phyloP scores from a whole-genome alignment of 148 eudicot species.

The Heliosperma pusillum region DNA sequence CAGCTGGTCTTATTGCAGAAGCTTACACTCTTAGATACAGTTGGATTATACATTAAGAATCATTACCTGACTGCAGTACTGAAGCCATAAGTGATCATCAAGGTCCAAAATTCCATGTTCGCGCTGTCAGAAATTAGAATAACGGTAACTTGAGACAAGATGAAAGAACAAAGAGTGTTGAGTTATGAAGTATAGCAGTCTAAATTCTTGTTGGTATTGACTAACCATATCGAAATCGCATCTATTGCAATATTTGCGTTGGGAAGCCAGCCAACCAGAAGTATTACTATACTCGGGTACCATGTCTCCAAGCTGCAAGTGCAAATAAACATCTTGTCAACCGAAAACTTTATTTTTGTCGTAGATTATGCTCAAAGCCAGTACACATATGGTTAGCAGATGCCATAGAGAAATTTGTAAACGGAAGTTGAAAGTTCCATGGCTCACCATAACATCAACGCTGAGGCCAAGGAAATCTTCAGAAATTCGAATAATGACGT shows the following conservation, averaged over 20 bases:
- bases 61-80: slow-evolving; percentile 42
- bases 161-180: background rate
- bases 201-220: background rate
- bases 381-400: no score
- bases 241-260: slow-evolving; percentile 41
- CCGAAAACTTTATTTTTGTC: background rate
- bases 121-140: background rate
- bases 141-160: background rate
- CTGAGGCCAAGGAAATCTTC: slow-evolving; percentile 56
- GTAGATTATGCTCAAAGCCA: no score
- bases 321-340: background rate
- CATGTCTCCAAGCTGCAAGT: slow-evolving; percentile 45
- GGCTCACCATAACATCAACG: slow-evolving; percentile 52
- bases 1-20: no score
- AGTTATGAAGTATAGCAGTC: no score
- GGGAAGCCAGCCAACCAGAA: slow-evolving; percentile 40
- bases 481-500: slow-evolving; percentile 34
- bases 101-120: slow-evolving; percentile 35
- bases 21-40: no score
- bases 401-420: background rate
- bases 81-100: slow-evolving; percentile 40
- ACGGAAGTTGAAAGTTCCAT: background rate
- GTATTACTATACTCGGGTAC: slow-evolving; percentile 34
- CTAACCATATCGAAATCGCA: slow-evolving; percentile 46
- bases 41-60: no score